Evolutionary conservation across 2,329 filamentous ascomycete genomes (phyloP), one percentile per base, ranked within the genome.

Genomic region (Colletotrichum costaricense): DNA sequence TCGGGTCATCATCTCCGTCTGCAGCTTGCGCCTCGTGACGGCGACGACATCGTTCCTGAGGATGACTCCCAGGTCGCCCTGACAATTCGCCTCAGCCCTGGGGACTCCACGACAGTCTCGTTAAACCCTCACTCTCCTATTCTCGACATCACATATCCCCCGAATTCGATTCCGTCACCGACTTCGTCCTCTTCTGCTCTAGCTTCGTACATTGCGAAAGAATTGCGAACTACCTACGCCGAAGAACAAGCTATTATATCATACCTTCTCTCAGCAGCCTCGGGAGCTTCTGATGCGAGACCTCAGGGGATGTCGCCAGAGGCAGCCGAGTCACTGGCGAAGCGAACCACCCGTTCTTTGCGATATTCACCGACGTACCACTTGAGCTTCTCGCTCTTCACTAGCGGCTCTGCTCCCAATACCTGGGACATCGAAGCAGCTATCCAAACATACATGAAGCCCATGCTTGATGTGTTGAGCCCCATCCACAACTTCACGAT

Each of bases 341-440:
- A 87, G 88, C 93, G 95, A 74, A 94, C 94, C 46, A 97, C 94
- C 2, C 89, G 95, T 63, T 95, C 95, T 0, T 89, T 98, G 79
- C 97, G 96, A 80, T 97, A 98, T 81, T 93, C 97, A 4, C 92
- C 95, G 16, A 97, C 94, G 0, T 99, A 98, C 81, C 97, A 99
- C 80, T 86, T 99, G 33, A 98, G 95, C 0, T 98, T 99, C 80
- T 99, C 97, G 0, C 88, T 99, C 3, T 98, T 99, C 81, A 97
- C 95, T 0, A 93, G 93, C 14, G 92, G 92, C 1, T 89, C 93
- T 1, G 82, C 87, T 0, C 97, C 97, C 2, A 97, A 93, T 38
- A 93, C 93, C 11, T 99, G 97, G 97, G 94, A 97, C 65, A 94
- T 98, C 63, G 93, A 98, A 76, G 84, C 89, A 46, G 95, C 96